Base-by-base conservation (phyloP, 1,139 yeast species). In the Kodamaea ohmeri region DNA sequence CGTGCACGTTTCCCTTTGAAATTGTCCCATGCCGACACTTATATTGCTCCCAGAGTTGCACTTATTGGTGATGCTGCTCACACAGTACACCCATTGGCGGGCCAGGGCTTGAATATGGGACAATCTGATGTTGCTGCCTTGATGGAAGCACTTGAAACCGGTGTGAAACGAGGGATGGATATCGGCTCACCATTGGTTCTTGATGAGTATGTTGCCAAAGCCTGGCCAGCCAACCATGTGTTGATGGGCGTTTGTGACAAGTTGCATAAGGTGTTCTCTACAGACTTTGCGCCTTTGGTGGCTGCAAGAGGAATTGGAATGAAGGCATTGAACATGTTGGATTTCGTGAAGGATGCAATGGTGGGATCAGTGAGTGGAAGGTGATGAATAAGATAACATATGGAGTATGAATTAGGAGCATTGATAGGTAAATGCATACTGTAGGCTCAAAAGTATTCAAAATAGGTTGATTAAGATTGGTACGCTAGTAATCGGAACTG, bases 31-130 rank as follows among this genome's bases (percentile, higher is more conserved):
- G 95, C 96, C 3, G 97, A 92, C 53, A 77, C 86, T 1, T 92
- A 94, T 56, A 78, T 87, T 12, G 78, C 80, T 1, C 90, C 86
- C 4, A 71, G 98, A 48, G 76, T 90, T 24, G 98, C 97, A 0
- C 67, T 92, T 15, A 84, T 92, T 7, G 98, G 99, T 15, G 99
- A 92, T 61, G 98, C 99, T 1, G 98, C 97, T 0, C 99, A 92
- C 51, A 84, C 97, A 0, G 87, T 96, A 1, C 98, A 92, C 58
- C 98, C 99, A 2, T 70, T 92, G 43, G 97, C 97, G 2, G 99
- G 99, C 4, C 98, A 94, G 62, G 98, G 99, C 12, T 74, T 92
- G 43, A 92, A 92, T 58, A 89, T 92, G 96, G 98, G 98, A n/a
- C 97, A 90, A 58, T 81, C 84, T 25, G 99, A 92, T 55, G 96